Evolutionary conservation across 257 asterid genomes (phyloP), one percentile per base, ranked within the genome.

Genomic region (Lithospermum erythrorhizon): DNA sequence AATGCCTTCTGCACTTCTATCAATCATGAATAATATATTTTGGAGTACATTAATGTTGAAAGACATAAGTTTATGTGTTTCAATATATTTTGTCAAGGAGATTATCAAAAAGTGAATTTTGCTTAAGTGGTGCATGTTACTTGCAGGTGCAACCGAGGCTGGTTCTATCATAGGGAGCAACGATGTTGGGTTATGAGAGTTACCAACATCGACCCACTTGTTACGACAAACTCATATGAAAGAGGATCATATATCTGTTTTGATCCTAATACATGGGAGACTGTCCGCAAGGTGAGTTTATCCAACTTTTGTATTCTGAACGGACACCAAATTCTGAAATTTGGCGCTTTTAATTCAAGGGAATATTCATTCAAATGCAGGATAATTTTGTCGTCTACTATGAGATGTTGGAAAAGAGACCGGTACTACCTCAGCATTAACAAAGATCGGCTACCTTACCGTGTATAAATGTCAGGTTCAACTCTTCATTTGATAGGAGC

Each of bases 201-300:
- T 47, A 61, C 82, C 67, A 84, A 84, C 76, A 60, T 78, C 79
- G 99, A 93, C 71, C 99, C 87, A 64, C 95, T 83, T 68, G 94
- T 85, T 15, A 87, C 87, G 79, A 78, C 90, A 54, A 82, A 67
- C 66, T 29, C 88, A 19, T 78, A 82, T 9, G 99, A 93, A 80
- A 85, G 93, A 76, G 97, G 94, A 29, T 84, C 97, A 57, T 93
- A 84, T 67, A 83, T 86, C 69, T 81, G 84, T 72, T 89, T 93
- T 69, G 99, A 93, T 79, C 97, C 99, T 29, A 89, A 83, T 78
- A 83, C 94, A 61, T 93, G 99, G 99, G 97, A 93, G 73, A 93
- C 96, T 22, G 70, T 89, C 59, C 94, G 95, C 73, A 93, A 93
- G 97, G 99, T 93, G 56, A 30, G 45, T 35, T 76, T 32, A 52